Evolutionary conservation across 2,329 filamentous ascomycete genomes (phyloP), one percentile per base, ranked within the genome.

Genomic region (Exophiala viscosa): DNA sequence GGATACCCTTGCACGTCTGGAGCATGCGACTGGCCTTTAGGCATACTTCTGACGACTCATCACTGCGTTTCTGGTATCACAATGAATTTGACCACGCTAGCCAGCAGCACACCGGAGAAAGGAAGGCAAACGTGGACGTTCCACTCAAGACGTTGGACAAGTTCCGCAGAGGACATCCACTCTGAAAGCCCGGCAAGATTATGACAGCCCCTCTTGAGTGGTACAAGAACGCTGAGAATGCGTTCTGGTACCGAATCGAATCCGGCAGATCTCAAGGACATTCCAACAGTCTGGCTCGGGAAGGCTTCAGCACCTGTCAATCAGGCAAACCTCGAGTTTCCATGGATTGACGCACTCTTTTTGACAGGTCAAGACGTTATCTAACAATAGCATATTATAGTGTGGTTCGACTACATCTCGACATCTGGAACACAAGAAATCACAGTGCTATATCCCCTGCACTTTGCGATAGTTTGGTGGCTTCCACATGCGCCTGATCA

Each of bases 391-490:
- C 8, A 7, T 7, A 28, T 7, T 28, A 7, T 5, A 28, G 23
- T 28, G 23, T 28, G 23, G 8, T 28, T 4, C 23, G 20, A 7
- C 36, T 43, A 43, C 42, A 46, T 11, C 14, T 10, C 35, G 17
- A 39, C 23, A 3, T 20, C 23, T 23, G 8, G 18, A 28, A 42
- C 40, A 28, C 40, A 15, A 11, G 40, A 23, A 10, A 18, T 13
- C 3, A 23, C 13, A 10, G 3, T 23, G 32, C 54, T 59, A 62
- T 57, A 62, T 60, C 5, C 71, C 72, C 44, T 71, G 66, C 10
- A 99, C 91, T 76, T 99, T 99, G 65, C 93, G 81, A 74, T 96
- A 97, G 66, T 88, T 95, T 15, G 91, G 91, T 57, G 93, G 93
- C 72, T 87, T 91, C 77, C 95, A 85, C 55, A 84, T 90, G 66